A percentile compares a stretch with the other conserved stretches of the same genome.
These are phyloP conservation scores for Camellia oleifera DNA, from an alignment of 179 eudicot species.

Conservation along the genomic window DNA sequence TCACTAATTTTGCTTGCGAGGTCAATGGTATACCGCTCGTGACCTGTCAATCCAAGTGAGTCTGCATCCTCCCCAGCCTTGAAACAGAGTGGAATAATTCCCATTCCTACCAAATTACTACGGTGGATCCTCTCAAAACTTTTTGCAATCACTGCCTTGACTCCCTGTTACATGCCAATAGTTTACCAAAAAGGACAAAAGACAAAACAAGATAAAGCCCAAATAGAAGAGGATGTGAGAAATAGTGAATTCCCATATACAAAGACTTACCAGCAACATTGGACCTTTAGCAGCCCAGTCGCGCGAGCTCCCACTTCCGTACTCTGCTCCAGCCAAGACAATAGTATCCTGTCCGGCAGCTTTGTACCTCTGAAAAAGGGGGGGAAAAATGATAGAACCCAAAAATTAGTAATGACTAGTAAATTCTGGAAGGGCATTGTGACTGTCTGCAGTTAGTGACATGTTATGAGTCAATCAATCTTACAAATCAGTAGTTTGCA, in stretches of 20 bases:
- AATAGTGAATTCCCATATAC: neutral
- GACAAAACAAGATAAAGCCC: neutral
- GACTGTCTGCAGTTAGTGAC: too few relatives aligned
- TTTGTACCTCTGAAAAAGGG: slow-evolving; percentile 67
- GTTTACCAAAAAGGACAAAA: neutral
- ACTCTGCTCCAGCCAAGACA: slow-evolving; percentile 90
- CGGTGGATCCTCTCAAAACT: slow-evolving; percentile 97
- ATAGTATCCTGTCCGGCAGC: slow-evolving; percentile 47
- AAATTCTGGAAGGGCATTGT: neutral
- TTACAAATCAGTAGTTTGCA: neutral
- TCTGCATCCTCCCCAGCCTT: slow-evolving; percentile 97
- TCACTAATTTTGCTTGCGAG: slow-evolving; percentile 73
- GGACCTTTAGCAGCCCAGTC: slow-evolving; percentile 99
- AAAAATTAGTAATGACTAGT: neutral
- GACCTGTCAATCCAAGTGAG: slow-evolving; percentile 86
- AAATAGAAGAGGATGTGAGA: neutral
- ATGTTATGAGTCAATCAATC: neutral
- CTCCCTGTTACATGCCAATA: slow-evolving; percentile 55
- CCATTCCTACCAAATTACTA: slow-evolving; percentile 97
- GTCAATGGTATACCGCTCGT: slow-evolving; percentile 85
- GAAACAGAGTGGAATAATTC: slow-evolving; percentile 93
- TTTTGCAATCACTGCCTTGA: slow-evolving; percentile 95
- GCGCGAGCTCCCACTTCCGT: slow-evolving; percentile 97
- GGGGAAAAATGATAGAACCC: neutral
- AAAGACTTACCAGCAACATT: slow-evolving; percentile 68